Base-by-base conservation (phyloP, 1,284 basidiomycete genomes). In the Waitea zeae region DNA sequence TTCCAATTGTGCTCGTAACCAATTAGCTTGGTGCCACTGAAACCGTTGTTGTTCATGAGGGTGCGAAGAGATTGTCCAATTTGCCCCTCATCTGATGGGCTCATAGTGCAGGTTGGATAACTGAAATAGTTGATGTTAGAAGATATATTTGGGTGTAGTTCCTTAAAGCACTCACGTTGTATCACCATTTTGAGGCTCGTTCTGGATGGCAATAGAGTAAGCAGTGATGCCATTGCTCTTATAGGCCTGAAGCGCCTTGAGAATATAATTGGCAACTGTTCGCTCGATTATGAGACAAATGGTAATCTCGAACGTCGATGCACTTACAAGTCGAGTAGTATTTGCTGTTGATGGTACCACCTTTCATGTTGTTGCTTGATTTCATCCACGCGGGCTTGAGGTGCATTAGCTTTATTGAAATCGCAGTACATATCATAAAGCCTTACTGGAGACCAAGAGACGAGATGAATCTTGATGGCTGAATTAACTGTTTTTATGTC, bases 311-410 rank as follows among this genome's bases (percentile, higher is more conserved):
- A n/a, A n/a, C n/a, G n/a, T n/a, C n/a, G 18, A 17, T 36, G 43
- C 13, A 49, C 56, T 37, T 37, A 64, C 64, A 63, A 1, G 47
- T 42, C 27, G 43, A 41, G 13, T 50, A 49, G 37, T 62, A 59
- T 12, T 47, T 38, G 3, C 47, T 51, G 12, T 53, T 42, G 41
- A 68, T 53, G 20, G 48, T 54, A 12, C 63, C 64, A 2, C 64
- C 65, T 3, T 58, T 49, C 56, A 66, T 61, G 2, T 54, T 54
- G 3, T 47, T 51, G 26, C 53, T 58, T 35, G 46, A 48, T 43
- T 67, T 69, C 64, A 67, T 65, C 66, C 66, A 69, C 9, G 49
- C 63, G 3, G 66, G 67, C 64, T 67, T 36, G 14, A 36, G 17
- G 14, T 19, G 19, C 22, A 35, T 30, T 7, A 11, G 9, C 7